These are phyloP conservation scores for Panellus pusillus DNA, from an alignment of 768 basidiomycete genomes.

Conservation along the genomic window DNA sequence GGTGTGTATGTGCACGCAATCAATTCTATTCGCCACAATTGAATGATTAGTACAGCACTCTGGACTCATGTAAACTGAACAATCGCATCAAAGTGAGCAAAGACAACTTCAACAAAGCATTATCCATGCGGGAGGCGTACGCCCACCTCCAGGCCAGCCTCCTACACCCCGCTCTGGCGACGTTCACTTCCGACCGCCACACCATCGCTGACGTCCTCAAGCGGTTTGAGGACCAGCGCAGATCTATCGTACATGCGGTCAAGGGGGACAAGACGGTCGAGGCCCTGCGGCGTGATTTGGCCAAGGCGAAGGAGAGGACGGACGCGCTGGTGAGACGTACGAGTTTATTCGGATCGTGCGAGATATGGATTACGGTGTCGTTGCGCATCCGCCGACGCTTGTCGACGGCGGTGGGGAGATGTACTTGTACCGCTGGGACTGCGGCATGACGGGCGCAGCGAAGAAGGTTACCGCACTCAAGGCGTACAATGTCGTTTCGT, in stretches of 20 bases:
- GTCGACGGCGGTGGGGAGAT: background rate
- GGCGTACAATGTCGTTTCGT: constrained; percentile 16
- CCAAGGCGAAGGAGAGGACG: constrained; percentile 7
- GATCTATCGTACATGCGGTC: constrained; percentile 4
- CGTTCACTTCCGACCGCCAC: constrained; percentile 4
- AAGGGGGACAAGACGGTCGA: constrained; percentile 9
- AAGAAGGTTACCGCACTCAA: constrained; percentile 12
- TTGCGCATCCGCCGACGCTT: constrained; percentile 3
- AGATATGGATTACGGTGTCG: constrained; percentile 11
- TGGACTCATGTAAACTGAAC: constrained; percentile 13
- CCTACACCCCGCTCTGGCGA: constrained; percentile 19
- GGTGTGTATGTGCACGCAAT: constrained; percentile 1
- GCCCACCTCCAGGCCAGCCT: constrained; percentile 14
- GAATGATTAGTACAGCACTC: constrained; percentile 4
- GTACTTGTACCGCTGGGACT: constrained; percentile 17
- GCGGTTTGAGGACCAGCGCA: constrained; percentile 18
- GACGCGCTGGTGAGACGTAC: constrained; percentile 10
- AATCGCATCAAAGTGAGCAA: constrained; percentile 10
- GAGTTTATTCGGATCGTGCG: constrained; percentile 18
- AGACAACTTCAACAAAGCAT: constrained; percentile 13
- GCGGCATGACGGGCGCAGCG: constrained; percentile 16
- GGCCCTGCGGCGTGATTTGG: constrained; percentile 12
- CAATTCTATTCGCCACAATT: background rate
- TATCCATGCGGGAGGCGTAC: constrained; percentile 16
- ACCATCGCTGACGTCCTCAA: constrained; percentile 10